Conservation (phyloP, 805 yeast genomes). For the Candida chauliodis region DNA sequence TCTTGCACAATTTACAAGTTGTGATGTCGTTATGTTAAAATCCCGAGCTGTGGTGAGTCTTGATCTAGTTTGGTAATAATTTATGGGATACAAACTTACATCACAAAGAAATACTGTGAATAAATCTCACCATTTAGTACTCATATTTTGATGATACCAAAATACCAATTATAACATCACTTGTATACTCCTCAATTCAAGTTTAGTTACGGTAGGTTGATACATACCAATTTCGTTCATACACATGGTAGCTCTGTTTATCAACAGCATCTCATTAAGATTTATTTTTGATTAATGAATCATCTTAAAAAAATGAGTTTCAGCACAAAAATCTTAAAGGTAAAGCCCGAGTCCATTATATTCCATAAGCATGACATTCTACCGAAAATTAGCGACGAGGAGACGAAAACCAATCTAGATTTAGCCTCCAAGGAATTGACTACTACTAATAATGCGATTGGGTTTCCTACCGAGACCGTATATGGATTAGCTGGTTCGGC, state of each 20-base stretch:
- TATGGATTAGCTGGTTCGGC: slow-evolving; percentile 94
- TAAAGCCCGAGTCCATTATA: slow-evolving; percentile 48
- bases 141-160: too few relatives aligned
- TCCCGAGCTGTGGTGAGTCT: too few relatives aligned
- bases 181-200: too few relatives aligned
- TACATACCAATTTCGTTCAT: too few relatives aligned
- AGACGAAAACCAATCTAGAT: slow-evolving; percentile 47
- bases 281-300: slow-evolving; percentile 4
- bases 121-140: too few relatives aligned
- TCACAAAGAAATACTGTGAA: too few relatives aligned
- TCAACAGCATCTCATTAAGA: not conserved
- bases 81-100: too few relatives aligned
- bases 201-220: too few relatives aligned
- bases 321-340: slow-evolving; percentile 45
- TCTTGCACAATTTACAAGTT: too few relatives aligned
- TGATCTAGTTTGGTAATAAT: too few relatives aligned
- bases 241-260: not conserved
- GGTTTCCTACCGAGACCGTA: slow-evolving; percentile 96
- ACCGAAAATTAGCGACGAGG: slow-evolving; percentile 49
- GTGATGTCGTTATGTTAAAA: too few relatives aligned
- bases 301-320: slow-evolving; percentile 12
- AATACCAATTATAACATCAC: too few relatives aligned
- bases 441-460: slow-evolving; percentile 61
- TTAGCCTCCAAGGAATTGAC: slow-evolving; percentile 58
- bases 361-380: slow-evolving; percentile 42